phyloP scores from a whole-genome alignment of 352 stramenopile genomes.

The Lagenidium sp. region DNA sequence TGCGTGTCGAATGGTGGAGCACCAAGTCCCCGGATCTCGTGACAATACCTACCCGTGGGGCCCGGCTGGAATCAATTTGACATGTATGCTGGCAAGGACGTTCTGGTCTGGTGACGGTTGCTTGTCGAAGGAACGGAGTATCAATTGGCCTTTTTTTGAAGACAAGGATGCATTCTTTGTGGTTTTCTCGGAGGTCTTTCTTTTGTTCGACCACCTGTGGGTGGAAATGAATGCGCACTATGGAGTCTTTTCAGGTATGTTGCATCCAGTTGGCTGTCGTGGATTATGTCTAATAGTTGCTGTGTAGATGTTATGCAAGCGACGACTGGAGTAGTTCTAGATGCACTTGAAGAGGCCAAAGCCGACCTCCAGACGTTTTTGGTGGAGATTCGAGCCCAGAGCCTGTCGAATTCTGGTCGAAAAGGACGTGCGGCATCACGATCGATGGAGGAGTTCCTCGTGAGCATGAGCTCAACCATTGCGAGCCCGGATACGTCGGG shows the following conservation, averaged over 20 bases:
- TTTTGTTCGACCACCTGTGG: constrained; percentile 81
- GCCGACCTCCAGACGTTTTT: constrained; percentile 47
- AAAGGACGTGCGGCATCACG: constrained; percentile 42
- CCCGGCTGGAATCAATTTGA: constrained; percentile 80
- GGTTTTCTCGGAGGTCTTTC: constrained; percentile 68
- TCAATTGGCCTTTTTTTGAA: constrained; percentile 69
- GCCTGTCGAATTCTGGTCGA: constrained; percentile 21
- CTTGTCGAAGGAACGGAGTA: constrained; percentile 43
- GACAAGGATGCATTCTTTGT: constrained; percentile 62
- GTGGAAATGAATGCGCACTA: constrained; percentile 84
- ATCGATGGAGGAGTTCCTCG: constrained; percentile 60
- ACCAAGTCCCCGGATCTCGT: constrained; percentile 68
- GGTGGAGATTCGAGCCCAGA: constrained; percentile 51
- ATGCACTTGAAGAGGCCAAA: constrained; percentile 66
- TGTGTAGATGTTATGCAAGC: constrained; percentile 57
- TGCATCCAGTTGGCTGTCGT: neutral
- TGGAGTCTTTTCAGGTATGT: constrained; percentile 54
- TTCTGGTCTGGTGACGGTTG: constrained; percentile 77
- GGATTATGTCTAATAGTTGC: neutral
- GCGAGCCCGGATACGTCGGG: no score
- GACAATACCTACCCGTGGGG: constrained; percentile 81
- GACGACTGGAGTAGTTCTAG: constrained; percentile 52
- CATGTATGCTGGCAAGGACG: constrained; percentile 65
- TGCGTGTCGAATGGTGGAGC: constrained; percentile 64
- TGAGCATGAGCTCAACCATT: constrained; percentile 48